Evolutionary conservation across 345 rosid species (phyloP).

Genomic region (Microcos paniculata): DNA sequence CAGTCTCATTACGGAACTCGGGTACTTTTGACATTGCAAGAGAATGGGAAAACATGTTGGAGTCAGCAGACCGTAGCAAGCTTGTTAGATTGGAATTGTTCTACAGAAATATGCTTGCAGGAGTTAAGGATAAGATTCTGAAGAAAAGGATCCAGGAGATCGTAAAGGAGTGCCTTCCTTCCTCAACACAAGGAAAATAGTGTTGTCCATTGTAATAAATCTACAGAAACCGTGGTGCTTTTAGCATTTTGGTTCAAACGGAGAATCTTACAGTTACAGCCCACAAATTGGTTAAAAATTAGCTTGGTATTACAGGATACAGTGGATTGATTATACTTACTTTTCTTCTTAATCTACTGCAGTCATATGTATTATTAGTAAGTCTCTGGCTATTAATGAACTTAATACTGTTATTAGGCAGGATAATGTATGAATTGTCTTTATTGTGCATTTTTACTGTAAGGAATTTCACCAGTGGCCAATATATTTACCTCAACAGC

Average conservation of each 20-base stretch:
- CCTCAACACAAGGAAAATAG: conserved; percentile 28
- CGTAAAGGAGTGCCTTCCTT: conserved; percentile 58
- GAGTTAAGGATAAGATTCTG: conserved; percentile 83
- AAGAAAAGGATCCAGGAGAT: conserved; percentile 82
- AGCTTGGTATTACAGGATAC: not conserved
- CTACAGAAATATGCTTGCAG: conserved; percentile 65
- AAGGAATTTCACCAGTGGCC: no score
- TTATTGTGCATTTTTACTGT: not conserved
- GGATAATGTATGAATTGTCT: not conserved
- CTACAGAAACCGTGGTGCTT: not conserved
- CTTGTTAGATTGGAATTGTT: conserved; percentile 76
- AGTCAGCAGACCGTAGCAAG: conserved; percentile 60
- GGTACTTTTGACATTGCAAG: conserved; percentile 60
- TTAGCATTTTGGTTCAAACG: not conserved
- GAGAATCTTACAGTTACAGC: not conserved
- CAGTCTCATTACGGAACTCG: conserved; percentile 42
- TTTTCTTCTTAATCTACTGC: not conserved
- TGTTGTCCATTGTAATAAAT: not conserved
- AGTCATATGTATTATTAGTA: no score
- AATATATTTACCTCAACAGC: no score
- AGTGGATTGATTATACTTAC: not conserved
- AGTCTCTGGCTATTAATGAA: not conserved
- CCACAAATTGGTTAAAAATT: no score
- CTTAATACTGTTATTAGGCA: not conserved
- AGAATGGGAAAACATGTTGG: conserved; percentile 86